phyloP scores from a whole-genome alignment of 2,329 filamentous ascomycete genomes.

The Phialemoniopsis sp. region DNA sequence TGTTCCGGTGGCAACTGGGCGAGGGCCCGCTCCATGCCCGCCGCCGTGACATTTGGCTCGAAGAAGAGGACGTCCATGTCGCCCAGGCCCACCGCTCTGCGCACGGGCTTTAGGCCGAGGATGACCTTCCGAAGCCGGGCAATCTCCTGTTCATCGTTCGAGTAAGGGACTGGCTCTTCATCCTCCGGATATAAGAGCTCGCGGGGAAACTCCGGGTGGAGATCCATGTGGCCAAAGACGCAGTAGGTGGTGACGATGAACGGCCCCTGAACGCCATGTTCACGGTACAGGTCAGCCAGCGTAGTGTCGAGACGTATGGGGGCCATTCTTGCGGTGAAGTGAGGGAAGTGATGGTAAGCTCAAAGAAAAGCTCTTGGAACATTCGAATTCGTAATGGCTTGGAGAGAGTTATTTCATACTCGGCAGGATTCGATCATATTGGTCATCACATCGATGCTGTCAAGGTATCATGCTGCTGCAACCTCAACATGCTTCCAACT shows the following conservation, averaged over 20 bases:
- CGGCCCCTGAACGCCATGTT: constrained; percentile 11
- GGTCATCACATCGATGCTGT: too few species aligned
- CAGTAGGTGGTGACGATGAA: constrained; percentile 17
- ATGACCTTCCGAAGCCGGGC: constrained; percentile 12
- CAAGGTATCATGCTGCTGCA: too few species aligned
- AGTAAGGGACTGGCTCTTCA: constrained; percentile 15
- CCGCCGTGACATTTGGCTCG: constrained; percentile 11
- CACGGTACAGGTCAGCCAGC: constrained; percentile 13
- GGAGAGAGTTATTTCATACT: too few species aligned
- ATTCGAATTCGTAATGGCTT: too few species aligned
- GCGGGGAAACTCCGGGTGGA: constrained; percentile 13
- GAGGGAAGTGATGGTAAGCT: too few species aligned
- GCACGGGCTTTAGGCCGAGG: constrained; percentile 15
- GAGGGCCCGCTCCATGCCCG: constrained; percentile 10
- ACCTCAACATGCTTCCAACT: too few species aligned
- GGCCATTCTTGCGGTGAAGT: too few species aligned
- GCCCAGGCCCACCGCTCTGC: constrained; percentile 14
- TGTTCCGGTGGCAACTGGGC: constrained; percentile 13
- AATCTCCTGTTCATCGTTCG: constrained; percentile 9
- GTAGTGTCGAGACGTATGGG: constrained; percentile 13
- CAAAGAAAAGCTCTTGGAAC: too few species aligned
- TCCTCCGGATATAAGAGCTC: constrained; percentile 15
- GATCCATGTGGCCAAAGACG: constrained; percentile 15
- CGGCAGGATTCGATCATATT: too few species aligned
- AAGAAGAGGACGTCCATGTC: constrained; percentile 15